Conservation (phyloP, 1,284 basidiomycete species). For the Cystobasidiaceae sp. region DNA sequence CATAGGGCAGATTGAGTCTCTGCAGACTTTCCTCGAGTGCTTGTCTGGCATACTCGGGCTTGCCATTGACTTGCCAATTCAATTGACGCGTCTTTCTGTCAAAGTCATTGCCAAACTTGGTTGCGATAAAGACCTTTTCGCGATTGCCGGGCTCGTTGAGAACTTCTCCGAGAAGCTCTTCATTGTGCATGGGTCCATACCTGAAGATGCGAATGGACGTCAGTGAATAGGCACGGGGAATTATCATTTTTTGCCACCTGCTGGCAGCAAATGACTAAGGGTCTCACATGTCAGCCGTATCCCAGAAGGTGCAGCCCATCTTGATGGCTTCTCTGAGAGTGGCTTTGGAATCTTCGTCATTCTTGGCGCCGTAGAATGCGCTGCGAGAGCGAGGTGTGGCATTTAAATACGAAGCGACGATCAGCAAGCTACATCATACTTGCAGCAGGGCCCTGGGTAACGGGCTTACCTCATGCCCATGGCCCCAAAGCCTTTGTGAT, state of each 20-base stretch:
- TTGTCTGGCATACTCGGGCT: conserved; percentile 12
- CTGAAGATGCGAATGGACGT: not conserved
- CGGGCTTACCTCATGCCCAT: conserved; percentile 20
- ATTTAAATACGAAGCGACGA: no score
- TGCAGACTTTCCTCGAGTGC: conserved; percentile 9
- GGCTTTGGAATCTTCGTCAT: conserved; percentile 30
- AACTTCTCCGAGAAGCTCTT: conserved; percentile 35
- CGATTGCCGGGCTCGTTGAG: conserved; percentile 12
- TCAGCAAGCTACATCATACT: no score
- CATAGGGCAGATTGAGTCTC: conserved; percentile 1
- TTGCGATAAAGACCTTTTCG: conserved; percentile 35
- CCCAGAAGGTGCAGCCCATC: conserved; percentile 32
- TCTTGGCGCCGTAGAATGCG: conserved; percentile 32
- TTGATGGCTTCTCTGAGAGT: conserved; percentile 35
- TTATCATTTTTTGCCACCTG: no score
- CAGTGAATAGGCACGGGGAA: not conserved
- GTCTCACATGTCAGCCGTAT: conserved; percentile 29
- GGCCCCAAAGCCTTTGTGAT: conserved; percentile 10
- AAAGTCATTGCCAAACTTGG: conserved; percentile 37
- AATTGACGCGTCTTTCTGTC: conserved; percentile 33
- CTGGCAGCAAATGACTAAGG: not conserved
- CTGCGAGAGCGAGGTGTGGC: no score
- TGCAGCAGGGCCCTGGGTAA: not conserved
- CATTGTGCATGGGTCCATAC: conserved; percentile 34
- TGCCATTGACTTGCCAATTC: conserved; percentile 33